Evolutionary conservation across 2,329 filamentous ascomycete genomes (phyloP), one percentile per base, ranked within the genome.

Genomic region (Ophiostoma pallidulum): DNA sequence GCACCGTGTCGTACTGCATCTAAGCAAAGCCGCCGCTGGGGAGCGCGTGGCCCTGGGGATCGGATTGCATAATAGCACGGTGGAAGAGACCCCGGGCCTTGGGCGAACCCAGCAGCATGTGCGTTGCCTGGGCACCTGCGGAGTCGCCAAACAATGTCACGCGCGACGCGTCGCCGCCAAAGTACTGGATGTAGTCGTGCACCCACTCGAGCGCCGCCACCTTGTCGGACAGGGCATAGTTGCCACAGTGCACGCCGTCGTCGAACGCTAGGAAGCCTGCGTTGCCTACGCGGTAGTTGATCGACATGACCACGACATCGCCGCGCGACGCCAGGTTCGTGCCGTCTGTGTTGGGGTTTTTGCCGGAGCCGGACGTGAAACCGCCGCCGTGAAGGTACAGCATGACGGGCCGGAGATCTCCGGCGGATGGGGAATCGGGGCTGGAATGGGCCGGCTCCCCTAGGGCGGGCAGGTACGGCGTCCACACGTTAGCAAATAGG

Each of bases 341-440:
- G n/a, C 68, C 67, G 54, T 71, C 69, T 22, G 66, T 69, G 14
- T 66, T 67, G 4, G 66, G 57, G 48, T 71, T 69, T 45, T 65
- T 66, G 9, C 65, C 65, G 9, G 62, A 65, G 3, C 69, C 70
- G 5, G 47, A 52, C 1, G 59, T 64, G 39, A 70, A 65, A 1
- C 62, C 66, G 8, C 69, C 69, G 13, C 70, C 70, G 45, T 70
- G 66, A 20, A 72, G 63, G 58, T 67, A 73, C 18, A 73, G 58
- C 62, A 72, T 67, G 12, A 72, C 69, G 2, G 69, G 66, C 49
- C 68, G 70, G 1, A 69, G 61, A n/a, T n/a, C 7, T 47, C 22
- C 9, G 19, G 9, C 3, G 26, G 33, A 9, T 38, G 39, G 3
- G 24, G n/a, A n/a, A n/a, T n/a, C n/a, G n/a, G n/a, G n/a, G n/a